phyloP scores from a whole-genome alignment of 139 green algal species.

The Gonium pectorale region DNA sequence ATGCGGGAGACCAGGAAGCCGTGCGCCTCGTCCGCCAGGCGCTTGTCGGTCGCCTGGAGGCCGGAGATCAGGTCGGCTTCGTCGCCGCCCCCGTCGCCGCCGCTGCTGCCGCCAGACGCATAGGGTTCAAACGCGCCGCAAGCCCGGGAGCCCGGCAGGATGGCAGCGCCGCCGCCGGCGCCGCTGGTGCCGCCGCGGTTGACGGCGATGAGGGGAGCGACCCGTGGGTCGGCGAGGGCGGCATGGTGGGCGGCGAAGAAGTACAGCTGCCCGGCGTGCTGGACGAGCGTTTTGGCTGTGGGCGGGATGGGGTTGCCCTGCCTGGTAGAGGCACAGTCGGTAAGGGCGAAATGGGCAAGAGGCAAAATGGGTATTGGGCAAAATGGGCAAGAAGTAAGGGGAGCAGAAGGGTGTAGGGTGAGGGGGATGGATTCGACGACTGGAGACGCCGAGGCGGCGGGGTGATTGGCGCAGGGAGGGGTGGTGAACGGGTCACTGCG shows the following conservation, averaged over 20 bases:
- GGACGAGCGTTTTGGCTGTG: not conserved
- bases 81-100: not conserved
- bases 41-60: not conserved
- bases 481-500: no score
- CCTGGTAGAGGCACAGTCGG: no score
- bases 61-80: no score
- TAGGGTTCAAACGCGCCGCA: no score
- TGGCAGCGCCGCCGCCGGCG: not conserved
- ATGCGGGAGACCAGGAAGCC: slow-evolving; percentile 9
- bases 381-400: no score
- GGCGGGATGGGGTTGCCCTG: slow-evolving; percentile 10
- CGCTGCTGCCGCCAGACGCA: not conserved
- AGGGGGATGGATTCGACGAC: no score
- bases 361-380: no score
- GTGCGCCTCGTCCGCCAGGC: slow-evolving; percentile 10
- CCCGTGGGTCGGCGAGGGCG: slow-evolving; percentile 1
- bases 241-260: slow-evolving; percentile 24
- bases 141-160: no score
- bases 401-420: no score
- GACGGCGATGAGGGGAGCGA: not conserved
- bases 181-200: not conserved
- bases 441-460: no score
- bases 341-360: no score
- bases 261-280: slow-evolving; percentile 2
- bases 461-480: no score